Percentiles rank a stretch among this genome's conserved stretches.
Evolutionary conservation across 116 monocot genomes (phyloP).

Genomic region (Posidonia oceanica): DNA sequence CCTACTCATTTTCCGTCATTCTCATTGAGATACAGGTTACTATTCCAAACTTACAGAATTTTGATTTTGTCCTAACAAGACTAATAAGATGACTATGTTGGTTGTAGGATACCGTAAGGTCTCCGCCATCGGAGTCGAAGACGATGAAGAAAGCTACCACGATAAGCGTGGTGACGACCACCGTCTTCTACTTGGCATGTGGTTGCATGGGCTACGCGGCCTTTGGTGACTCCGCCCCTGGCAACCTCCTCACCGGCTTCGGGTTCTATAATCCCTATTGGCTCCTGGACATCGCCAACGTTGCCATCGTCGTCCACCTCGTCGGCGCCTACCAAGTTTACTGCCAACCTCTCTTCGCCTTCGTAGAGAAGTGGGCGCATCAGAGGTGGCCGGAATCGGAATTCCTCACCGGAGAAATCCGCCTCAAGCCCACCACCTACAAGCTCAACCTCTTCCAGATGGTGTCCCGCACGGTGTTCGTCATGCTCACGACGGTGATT

Average conservation of each 20-base stretch:
- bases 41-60: not conserved
- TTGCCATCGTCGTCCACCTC: constrained; percentile 75
- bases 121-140: constrained; percentile 72
- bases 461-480: constrained; percentile 58
- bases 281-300: constrained; percentile 93
- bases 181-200: constrained; percentile 79
- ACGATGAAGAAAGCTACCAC: constrained; percentile 77
- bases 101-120: constrained; percentile 62
- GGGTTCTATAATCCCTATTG: constrained; percentile 96
- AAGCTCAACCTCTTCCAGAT: constrained; percentile 54
- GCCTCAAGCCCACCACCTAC: not conserved
- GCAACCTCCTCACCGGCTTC: constrained; percentile 91
- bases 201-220: constrained; percentile 92
- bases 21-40: constrained; percentile 88
- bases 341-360: constrained; percentile 88
- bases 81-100: not conserved
- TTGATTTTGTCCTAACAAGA: not conserved
- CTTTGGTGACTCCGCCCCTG: constrained; percentile 73
- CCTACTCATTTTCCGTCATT: constrained; percentile 82
- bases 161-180: constrained; percentile 53
- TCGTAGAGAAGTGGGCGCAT: constrained; percentile 58
- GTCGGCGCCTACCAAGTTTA: constrained; percentile 92
- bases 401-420: constrained; percentile 32
- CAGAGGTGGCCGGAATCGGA: constrained; percentile 31
- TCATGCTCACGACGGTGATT: constrained; percentile 56